Percentiles rank a stretch among this genome's conserved stretches.
phyloP scores from a whole-genome alignment of 371 early-diverging fungal species.

The Syncephalis plumigaleata region DNA sequence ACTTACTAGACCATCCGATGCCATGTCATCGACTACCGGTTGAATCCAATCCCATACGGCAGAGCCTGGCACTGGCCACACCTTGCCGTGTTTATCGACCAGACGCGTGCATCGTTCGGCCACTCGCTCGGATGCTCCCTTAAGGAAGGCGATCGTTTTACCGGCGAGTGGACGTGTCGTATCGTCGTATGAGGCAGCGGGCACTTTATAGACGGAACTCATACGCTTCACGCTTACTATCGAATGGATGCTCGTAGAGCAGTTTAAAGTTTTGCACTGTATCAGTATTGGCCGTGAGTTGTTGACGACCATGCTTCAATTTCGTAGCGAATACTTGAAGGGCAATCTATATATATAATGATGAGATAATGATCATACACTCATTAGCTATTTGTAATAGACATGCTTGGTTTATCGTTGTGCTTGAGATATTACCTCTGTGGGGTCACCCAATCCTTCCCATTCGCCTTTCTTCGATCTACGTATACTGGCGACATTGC shows the following conservation, averaged over 20 bases:
- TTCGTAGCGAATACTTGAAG: constrained; percentile 56
- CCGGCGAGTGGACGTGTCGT: constrained; percentile 29
- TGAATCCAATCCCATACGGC: not conserved
- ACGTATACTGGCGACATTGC: constrained; percentile 53
- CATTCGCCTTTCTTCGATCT: constrained; percentile 38
- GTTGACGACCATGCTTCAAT: constrained; percentile 35
- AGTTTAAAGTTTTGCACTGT: constrained; percentile 26
- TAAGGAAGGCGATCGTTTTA: constrained; percentile 12
- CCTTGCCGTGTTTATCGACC: constrained; percentile 17
- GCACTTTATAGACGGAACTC: constrained; percentile 53
- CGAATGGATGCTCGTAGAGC: constrained; percentile 41
- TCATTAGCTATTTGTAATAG: not conserved
- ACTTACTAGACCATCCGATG: not conserved
- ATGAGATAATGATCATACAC: constrained; percentile 29
- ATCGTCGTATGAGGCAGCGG: constrained; percentile 68
- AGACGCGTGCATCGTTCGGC: constrained; percentile 36
- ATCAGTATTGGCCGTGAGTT: constrained; percentile 15
- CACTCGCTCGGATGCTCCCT: constrained; percentile 65
- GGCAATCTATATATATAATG: too few relatives aligned
- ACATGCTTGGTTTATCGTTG: too few relatives aligned
- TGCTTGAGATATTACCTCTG: constrained; percentile 38
- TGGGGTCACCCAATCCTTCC: constrained; percentile 64
- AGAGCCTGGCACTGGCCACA: constrained; percentile 7
- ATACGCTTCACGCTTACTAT: constrained; percentile 81
- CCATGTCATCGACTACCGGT: not conserved